Percentiles rank a stretch among this genome's conserved stretches.
Evolutionary conservation across 768 basidiomycete species (phyloP).

Genomic region (Boletus sp.): DNA sequence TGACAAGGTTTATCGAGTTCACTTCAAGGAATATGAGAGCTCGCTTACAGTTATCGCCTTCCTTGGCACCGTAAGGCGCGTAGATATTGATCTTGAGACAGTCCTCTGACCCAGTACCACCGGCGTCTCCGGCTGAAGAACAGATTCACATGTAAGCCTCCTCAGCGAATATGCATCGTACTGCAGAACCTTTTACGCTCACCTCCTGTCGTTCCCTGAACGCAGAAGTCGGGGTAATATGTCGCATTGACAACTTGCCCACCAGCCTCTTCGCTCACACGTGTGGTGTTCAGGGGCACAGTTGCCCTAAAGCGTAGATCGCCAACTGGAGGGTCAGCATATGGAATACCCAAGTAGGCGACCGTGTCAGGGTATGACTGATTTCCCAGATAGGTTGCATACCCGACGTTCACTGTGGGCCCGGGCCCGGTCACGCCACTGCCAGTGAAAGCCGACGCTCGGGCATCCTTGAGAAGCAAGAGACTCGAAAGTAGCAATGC

Average conservation of each 20-base stretch:
- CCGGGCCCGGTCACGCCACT: not conserved
- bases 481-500: conserved; percentile 20
- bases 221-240: conserved; percentile 54
- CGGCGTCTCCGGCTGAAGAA: conserved; percentile 48
- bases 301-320: conserved; percentile 47
- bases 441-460: conserved; percentile 1
- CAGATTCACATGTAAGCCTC: not conserved
- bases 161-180: not conserved
- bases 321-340: conserved; percentile 43
- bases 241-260: conserved; percentile 50
- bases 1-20: not conserved
- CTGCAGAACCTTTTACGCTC: conserved; percentile 1
- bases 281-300: conserved; percentile 48
- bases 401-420: conserved; percentile 53
- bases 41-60: conserved; percentile 46
- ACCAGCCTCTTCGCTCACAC: conserved; percentile 35
- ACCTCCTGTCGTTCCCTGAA: conserved; percentile 57
- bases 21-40: not conserved
- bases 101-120: conserved; percentile 66
- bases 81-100: conserved; percentile 70
- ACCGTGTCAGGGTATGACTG: conserved; percentile 50
- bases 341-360: conserved; percentile 51
- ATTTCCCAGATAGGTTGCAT: conserved; percentile 58
- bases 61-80: conserved; percentile 46
- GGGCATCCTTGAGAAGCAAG: conserved; percentile 8